Conservation (phyloP, 345 rosid species). For the Moricandia moricandioides region DNA sequence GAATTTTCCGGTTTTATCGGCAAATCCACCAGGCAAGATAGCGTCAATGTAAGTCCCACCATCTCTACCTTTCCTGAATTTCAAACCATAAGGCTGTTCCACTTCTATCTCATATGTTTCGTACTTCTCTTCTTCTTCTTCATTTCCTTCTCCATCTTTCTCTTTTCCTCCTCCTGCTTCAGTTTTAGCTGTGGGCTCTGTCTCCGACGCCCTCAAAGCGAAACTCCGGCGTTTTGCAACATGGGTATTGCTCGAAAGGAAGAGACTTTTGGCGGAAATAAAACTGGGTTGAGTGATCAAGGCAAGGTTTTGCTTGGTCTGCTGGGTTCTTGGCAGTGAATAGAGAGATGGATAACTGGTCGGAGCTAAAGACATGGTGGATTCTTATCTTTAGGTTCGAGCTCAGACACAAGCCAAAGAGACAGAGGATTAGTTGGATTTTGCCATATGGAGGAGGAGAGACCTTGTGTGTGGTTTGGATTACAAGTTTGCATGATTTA, state of each 20-base stretch:
- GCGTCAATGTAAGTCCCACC: conserved; percentile 93
- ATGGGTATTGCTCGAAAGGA: conserved; percentile 42
- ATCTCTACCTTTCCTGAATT: conserved; percentile 83
- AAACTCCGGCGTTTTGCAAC: conserved; percentile 38
- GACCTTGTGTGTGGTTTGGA: conserved; percentile 37
- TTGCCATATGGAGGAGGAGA: neutral
- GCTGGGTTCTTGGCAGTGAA: conserved; percentile 47
- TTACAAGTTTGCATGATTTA: conserved; percentile 34
- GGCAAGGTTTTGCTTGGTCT: conserved; percentile 34
- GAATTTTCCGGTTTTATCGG: conserved; percentile 77
- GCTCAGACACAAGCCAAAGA: conserved; percentile 30
- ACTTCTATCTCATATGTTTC: conserved; percentile 88
- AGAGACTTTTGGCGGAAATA: conserved; percentile 26
- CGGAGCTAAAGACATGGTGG: conserved; percentile 61
- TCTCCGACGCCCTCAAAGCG: conserved; percentile 58
- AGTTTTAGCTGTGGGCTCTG: conserved; percentile 45
- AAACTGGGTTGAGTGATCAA: conserved; percentile 35
- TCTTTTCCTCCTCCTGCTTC: conserved; percentile 38
- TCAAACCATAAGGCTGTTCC: conserved; percentile 78
- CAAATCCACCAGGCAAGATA: conserved; percentile 73
- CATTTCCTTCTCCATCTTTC: conserved; percentile 30
- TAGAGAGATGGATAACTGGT: conserved; percentile 52
- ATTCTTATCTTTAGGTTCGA: neutral
- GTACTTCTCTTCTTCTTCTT: conserved; percentile 45
- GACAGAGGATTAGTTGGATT: conserved; percentile 25